Percentiles rank a stretch among this genome's conserved stretches.
phyloP scores from a whole-genome alignment of 2,329 filamentous ascomycete species.

The Balansia obtecta region DNA sequence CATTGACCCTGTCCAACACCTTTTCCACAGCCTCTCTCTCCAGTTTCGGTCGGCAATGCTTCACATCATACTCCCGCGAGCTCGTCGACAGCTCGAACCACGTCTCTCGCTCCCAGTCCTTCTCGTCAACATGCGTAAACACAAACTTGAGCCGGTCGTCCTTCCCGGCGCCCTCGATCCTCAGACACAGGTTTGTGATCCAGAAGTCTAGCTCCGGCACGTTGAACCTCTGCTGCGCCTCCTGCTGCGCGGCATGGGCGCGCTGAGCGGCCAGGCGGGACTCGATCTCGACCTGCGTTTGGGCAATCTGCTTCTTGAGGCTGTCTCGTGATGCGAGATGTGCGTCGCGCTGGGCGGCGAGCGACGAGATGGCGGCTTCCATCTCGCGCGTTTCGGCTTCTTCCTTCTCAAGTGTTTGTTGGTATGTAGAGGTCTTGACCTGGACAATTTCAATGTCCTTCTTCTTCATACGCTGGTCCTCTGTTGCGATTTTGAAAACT shows the following conservation, averaged over 20 bases:
- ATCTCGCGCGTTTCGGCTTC: slow-evolving; percentile 66
- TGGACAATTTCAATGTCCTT: slow-evolving; percentile 76
- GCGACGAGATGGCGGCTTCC: slow-evolving; percentile 46
- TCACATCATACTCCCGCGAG: slow-evolving; percentile 72
- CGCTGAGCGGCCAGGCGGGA: slow-evolving; percentile 58
- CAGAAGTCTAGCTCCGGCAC: slow-evolving; percentile 91
- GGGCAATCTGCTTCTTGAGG: slow-evolving; percentile 48
- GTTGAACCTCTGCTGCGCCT: slow-evolving; percentile 78
- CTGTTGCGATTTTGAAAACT: slow-evolving; percentile 29
- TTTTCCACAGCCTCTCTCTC: slow-evolving; percentile 66
- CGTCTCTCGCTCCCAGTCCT: slow-evolving; percentile 77
- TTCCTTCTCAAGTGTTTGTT: slow-evolving; percentile 66
- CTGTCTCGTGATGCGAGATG: slow-evolving; percentile 44
- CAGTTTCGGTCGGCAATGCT: slow-evolving; percentile 69
- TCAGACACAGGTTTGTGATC: slow-evolving; percentile 78
- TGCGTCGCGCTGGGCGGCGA: slow-evolving; percentile 47
- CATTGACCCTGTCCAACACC: slow-evolving; percentile 69
- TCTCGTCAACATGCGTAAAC: slow-evolving; percentile 76
- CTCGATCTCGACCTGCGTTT: slow-evolving; percentile 59
- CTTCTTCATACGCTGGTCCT: slow-evolving; percentile 83
- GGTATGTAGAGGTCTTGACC: slow-evolving; percentile 56
- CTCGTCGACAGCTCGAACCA: slow-evolving; percentile 87
- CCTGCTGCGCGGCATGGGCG: slow-evolving; percentile 60
- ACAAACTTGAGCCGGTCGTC: slow-evolving; percentile 83
- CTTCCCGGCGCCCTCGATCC: slow-evolving; percentile 78